Base-by-base conservation (phyloP, 805 yeast genomes). In the Ogataea thermomethanolica region DNA sequence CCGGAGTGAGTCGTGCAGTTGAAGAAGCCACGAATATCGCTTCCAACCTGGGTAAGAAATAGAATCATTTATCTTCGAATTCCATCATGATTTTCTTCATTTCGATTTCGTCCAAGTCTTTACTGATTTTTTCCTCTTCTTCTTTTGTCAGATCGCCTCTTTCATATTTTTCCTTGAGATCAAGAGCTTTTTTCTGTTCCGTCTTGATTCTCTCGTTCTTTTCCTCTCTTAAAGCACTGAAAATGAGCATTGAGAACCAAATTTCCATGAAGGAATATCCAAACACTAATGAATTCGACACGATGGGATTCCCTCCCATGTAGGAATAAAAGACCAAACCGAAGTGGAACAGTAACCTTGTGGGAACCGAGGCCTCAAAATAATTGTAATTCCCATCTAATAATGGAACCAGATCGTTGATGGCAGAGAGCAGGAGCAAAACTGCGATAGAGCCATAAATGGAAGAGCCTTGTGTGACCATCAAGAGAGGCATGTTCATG, bases 11-110 rank as follows among this genome's bases (percentile, higher is more conserved):
- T 34, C 75, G 88, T 54, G 96, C 95, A 28, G 84, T 93, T 20
- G 88, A 86, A 62, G 95, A 88, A 59, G 91, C 97, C 25, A 87
- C 97, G n/a, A 74, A 74, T 44, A 84, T 89, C 41, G 89, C 96
- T 10, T 58, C 74, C 26, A 62, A 63, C 25, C 53, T 78, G 29
- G 83, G 82, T 14, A 76, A 76, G 65, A 74, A 78, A 54, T 65
- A 54, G 46, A 13, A 2, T 11, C 25, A 36, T 29, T 39, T 40
- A 15, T 36, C 46, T 27, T 52, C 42, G 29, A 62, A 57, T 33
- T 64, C 66, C 6, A 43, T 26, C 58, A 64, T 59, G 17, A 64
- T 49, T 41, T 50, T 61, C 29, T 61, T 38, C 41, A 54, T 55
- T 44, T 63, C 67, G 23, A 45, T 48, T 25, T 59, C 56, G 10